phyloP scores from a whole-genome alignment of 2,329 filamentous ascomycete genomes.

The Fusarium pseudograminearum region DNA sequence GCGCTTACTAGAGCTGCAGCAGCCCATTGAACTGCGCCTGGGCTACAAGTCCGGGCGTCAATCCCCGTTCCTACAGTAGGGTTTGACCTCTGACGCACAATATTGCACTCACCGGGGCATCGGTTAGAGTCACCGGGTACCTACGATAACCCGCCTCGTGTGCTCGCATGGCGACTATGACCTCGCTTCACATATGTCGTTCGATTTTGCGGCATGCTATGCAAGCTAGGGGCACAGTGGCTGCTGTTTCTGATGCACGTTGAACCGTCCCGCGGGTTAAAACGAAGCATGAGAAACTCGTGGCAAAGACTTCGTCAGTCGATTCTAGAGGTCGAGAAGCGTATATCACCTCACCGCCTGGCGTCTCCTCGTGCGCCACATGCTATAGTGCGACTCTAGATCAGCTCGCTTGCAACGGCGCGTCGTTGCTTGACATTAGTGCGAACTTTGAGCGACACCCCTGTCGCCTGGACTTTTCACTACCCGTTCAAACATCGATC shows the following conservation, averaged over 20 bases:
- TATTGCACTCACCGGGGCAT: constrained; percentile 13
- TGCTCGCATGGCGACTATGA: constrained; percentile 19
- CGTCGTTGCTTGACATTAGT: constrained; percentile 30
- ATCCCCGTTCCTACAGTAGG: constrained; percentile 14
- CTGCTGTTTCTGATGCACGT: constrained; percentile 15
- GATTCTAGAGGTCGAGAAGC: constrained; percentile 6
- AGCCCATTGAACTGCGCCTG: constrained; percentile 14
- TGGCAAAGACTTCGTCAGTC: constrained; percentile 16
- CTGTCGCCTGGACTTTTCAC: constrained; percentile 30
- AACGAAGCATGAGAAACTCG: constrained; percentile 14
- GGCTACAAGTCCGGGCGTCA: constrained; percentile 4
- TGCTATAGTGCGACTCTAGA: constrained; percentile 31
- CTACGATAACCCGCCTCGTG: constrained; percentile 3
- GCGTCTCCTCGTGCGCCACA: constrained; percentile 24
- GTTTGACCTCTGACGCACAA: constrained; percentile 16
- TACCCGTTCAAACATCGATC: constrained; percentile 10
- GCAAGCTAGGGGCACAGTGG: constrained; percentile 21
- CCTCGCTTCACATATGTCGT: constrained; percentile 10
- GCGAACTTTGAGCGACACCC: constrained; percentile 7
- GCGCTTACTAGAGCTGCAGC: constrained; percentile 25
- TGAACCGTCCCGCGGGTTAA: constrained; percentile 17
- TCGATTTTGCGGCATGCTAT: constrained; percentile 23
- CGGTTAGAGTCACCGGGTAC: constrained; percentile 14
- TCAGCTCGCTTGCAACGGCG: constrained; percentile 32
- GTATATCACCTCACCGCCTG: constrained; percentile 21